Base-by-base conservation (phyloP, 1,284 basidiomycete genomes). In the Boletus sp. region DNA sequence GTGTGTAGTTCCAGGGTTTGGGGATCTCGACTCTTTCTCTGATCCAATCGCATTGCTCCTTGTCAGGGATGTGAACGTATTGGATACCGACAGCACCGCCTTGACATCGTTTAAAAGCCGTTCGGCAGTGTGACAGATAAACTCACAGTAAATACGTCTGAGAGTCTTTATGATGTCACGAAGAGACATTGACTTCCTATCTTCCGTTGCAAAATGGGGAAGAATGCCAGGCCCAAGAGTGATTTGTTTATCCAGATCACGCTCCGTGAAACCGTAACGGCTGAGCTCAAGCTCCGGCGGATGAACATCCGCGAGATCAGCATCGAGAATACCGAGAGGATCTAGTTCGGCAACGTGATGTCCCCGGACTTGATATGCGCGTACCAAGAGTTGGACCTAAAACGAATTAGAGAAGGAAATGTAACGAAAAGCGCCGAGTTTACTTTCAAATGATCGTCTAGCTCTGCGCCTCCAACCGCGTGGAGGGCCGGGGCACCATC, bases 1-100 rank as follows among this genome's bases (percentile, higher is more conserved):
- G 81, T 39, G 88, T 88, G 74, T 99, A 99, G 65, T 93, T 92
- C 93, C 93, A 98, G n/a, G 95, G 95, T 60, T 91, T 86, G 5
- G 96, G 96, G 19, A 90, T 88, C 71, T 99, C 96, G 48, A 99
- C 80, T 55, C 96, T 91, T 69, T 94, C 91, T 57, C 96, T 82
- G 60, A 99, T 94, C 96, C 96, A 99, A 72, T 99, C 94, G 66
- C 96, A 99, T 69, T 98, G 91, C 59, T 94, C 92, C 73, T 95
- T 93, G 77, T 97, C 93, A 33, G 94, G 91, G 54, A 99, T 98
- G 72, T 99, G 96, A 44, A 98, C 82, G 71, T 99, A 99, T 68
- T 99, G 95, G 48, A 94, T 85, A 58, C 96, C 96, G 58, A 99
- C 82, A 60, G 89, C 87, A 56, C 92, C 89, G 64, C 91, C 93